Conservation (phyloP, 2,329 filamentous ascomycete genomes). For the Acephala macrosclerotiorum region DNA sequence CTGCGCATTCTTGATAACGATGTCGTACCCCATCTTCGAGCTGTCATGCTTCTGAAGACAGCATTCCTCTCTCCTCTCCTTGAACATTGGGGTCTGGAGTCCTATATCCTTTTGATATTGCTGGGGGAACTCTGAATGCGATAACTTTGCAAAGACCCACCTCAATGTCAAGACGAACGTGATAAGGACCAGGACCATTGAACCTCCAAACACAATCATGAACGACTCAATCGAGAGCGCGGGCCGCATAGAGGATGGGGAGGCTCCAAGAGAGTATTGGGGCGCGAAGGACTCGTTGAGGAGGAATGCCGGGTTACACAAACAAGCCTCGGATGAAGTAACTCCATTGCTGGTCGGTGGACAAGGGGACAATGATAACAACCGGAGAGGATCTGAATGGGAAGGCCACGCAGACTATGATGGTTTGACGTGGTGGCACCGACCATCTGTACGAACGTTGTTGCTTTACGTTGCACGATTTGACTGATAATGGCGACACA, state of each 20-base stretch:
- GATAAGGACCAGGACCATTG: conserved; percentile 6
- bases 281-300: conserved; percentile 38
- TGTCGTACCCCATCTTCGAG: conserved; percentile 2
- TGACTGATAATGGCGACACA: conserved; percentile 47
- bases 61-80: neutral
- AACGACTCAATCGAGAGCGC: neutral
- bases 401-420: conserved; percentile 64
- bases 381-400: conserved; percentile 48
- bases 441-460: conserved; percentile 60
- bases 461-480: neutral
- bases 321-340: conserved; percentile 22
- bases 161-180: conserved; percentile 6
- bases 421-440: conserved; percentile 66
- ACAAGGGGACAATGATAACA: conserved; percentile 25
- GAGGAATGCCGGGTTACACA: conserved; percentile 30
- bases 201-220: conserved; percentile 5
- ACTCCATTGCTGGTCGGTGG: conserved; percentile 38
- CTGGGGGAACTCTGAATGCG: conserved; percentile 3
- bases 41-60: neutral
- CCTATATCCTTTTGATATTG: neutral
- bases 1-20: conserved; percentile 8
- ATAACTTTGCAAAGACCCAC: neutral
- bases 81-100: neutral
- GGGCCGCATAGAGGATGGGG: neutral
- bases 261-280: conserved; percentile 26